A percentile compares a stretch with the other conserved stretches of the same genome.
phyloP scores from a whole-genome alignment of 768 basidiomycete genomes.

The Pulveroboletus sp. region DNA sequence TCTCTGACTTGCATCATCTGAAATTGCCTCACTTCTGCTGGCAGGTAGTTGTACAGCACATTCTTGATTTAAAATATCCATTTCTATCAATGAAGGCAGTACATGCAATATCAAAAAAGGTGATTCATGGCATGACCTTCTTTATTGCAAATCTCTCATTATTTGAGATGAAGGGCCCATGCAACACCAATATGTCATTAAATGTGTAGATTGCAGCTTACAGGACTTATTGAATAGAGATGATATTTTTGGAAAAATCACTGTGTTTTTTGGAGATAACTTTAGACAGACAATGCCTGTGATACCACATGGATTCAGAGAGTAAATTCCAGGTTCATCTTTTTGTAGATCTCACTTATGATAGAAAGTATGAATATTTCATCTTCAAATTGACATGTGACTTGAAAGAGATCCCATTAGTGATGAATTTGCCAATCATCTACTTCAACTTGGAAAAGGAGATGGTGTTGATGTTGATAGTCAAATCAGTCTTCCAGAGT shows the following conservation, averaged over 20 bases:
- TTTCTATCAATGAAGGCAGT: slow-evolving; percentile 29
- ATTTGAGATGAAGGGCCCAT: slow-evolving; percentile 17
- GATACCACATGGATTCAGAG: slow-evolving; percentile 33
- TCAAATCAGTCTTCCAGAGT: too few relatives aligned
- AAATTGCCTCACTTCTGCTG: slow-evolving; percentile 29
- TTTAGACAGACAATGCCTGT: slow-evolving; percentile 47
- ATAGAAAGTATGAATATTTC: too few relatives aligned
- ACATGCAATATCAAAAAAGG: slow-evolving; percentile 36
- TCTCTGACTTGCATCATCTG: not conserved
- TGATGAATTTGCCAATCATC: too few relatives aligned
- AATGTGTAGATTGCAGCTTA: slow-evolving; percentile 37
- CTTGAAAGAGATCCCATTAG: too few relatives aligned
- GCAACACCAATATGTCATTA: slow-evolving; percentile 26
- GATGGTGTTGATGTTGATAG: too few relatives aligned
- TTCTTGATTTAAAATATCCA: slow-evolving; percentile 46
- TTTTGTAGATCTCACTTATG: too few relatives aligned
- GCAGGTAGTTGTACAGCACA: slow-evolving; percentile 44
- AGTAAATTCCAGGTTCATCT: not conserved
- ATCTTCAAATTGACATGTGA: too few relatives aligned
- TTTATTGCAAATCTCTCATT: slow-evolving; percentile 31
- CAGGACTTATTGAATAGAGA: too few relatives aligned
- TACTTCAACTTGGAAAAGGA: too few relatives aligned
- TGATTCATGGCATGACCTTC: slow-evolving; percentile 28
- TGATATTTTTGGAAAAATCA: slow-evolving; percentile 40
- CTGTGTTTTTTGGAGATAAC: slow-evolving; percentile 47